Evolutionary conservation across 352 stramenopile genomes (phyloP), one percentile per base, ranked within the genome.

Genomic region (Phytophthora pini): DNA sequence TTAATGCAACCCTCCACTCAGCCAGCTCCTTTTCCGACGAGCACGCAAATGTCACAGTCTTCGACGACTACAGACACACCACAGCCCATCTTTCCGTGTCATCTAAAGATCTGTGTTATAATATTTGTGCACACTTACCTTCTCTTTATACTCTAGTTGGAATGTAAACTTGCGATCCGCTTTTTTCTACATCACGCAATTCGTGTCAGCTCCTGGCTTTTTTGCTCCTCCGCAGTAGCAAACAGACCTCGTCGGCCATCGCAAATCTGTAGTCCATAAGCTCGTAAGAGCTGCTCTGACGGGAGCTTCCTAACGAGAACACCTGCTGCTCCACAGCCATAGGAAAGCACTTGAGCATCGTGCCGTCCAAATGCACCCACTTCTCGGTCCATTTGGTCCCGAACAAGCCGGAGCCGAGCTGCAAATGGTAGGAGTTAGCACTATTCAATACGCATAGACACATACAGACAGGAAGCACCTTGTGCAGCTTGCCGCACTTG

Each of bases 361-460:
- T 72, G 31, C 79, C 80, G 56, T 94, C 85, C 32, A 92, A 62
- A 38, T 92, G 84, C 5, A 89, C 84, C 86, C 86, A 92, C 49
- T 92, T 94, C 56, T 90, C 86, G 27, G 70, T 91, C 86, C 86
- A 94, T 70, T 89, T 89, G 6, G 80, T 60, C 0, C 86, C 82
- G 54, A 92, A 89, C 11, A 94, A 46, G 1, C 79, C 73, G 4
- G 76, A 73, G 0, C 71, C 69, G 31, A 90, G 72, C 86, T 94
- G 56, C 12, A 13, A 38, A 13, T 4, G 5, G 29, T 8, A 32
- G 44, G 4, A 15, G 32, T 53, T 64, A 55, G 27, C 3, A 38
- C 4, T 26, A 20, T 22, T 1, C 22, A 38, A 56, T 6, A 31
- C 15, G 17, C 5, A 15, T 8, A 47, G 8, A 38, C 1, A 36